Base-by-base conservation (phyloP, 345 rosid genomes). In the Populus simonii region DNA sequence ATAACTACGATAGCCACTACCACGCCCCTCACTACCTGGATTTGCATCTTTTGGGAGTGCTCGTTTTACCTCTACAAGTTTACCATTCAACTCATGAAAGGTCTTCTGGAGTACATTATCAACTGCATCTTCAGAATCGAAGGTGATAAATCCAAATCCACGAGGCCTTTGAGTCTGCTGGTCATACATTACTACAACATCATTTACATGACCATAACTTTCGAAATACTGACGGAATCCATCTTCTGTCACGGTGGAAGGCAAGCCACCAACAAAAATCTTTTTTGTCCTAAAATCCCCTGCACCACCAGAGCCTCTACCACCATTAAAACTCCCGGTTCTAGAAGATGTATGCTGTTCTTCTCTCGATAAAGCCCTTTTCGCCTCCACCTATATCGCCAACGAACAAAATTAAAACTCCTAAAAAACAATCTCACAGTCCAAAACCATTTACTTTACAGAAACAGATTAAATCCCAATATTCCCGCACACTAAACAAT, bases 131-230 rank as follows among this genome's bases (percentile, higher is more conserved):
- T 85, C 88, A 39, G 81, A 17, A 20, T 83, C 88, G 73, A 85
- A 85, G 62, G 88, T 76, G 74, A 85, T 85, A 72, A 85, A 85
- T 31, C 88, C 88, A 81, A 85, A 85, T 25, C 88, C 88, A 35
- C 88, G 80, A 39, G 86, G 84, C 75, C 88, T 80, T 62, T 81
- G 84, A 69, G 86, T 85, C 23, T 81, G 80, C 73, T 85, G 88
- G 38, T 85, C 88, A 72, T 81, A 85, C 88, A 85, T 85, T 29
- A 85, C 74, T 11, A 85, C 84, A 18, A 83, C 88, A 79, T 83
- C 88, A 59, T 84, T 78, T 69, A 85, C 88, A 38, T 63, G 79
- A 68, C 88, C 88, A 35, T 82, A 85, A 73, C 55, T 78, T 67
- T 82, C 81, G 66, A 85, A 83, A 76, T 85, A 83, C 55, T 79